Conservation (phyloP, 208 protist genomes). For the Trypanosoma melophagium region DNA sequence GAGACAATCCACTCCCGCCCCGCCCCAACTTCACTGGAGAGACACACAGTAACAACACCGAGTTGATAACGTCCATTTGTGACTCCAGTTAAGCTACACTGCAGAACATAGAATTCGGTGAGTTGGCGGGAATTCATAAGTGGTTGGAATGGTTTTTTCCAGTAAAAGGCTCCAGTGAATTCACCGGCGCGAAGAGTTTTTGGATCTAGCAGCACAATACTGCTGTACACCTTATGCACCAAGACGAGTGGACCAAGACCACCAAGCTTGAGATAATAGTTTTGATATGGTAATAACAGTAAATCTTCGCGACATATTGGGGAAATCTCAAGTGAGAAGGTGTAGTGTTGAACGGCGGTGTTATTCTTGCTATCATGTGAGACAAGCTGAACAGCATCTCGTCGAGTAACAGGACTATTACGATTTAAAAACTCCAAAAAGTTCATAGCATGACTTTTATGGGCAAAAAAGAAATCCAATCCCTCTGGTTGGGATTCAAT, state of each 20-base stretch:
- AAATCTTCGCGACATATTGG: constrained; percentile 97
- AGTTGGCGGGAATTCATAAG: constrained; percentile 86
- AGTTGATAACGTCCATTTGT: constrained; percentile 89
- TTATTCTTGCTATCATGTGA: constrained; percentile 98
- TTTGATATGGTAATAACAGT: constrained; percentile 89
- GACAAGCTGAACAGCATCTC: constrained; percentile 96
- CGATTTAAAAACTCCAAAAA: constrained; percentile 96
- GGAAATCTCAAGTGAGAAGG: constrained; percentile 97
- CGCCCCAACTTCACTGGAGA: constrained; percentile 93
- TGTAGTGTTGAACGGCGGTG: constrained; percentile 97
- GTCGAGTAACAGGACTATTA: constrained; percentile 89
- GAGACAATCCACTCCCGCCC: constrained; percentile 93
- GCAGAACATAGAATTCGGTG: constrained; percentile 95
- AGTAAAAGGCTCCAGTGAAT: constrained; percentile 90
- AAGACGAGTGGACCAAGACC: constrained; percentile 94
- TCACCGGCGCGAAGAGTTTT: constrained; percentile 93
- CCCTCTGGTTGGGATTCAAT: constrained; percentile 96
- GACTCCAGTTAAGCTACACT: constrained; percentile 79
- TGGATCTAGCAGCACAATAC: constrained; percentile 96
- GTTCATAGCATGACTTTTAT: constrained; percentile 94
- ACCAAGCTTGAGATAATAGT: constrained; percentile 82
- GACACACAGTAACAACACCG: constrained; percentile 94
- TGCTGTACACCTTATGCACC: constrained; percentile 93
- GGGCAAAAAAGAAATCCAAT: constrained; percentile 98
- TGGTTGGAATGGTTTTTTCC: constrained; percentile 92